phyloP scores from a whole-genome alignment of 306 rosid species.

The Acacia melanoxylon region DNA sequence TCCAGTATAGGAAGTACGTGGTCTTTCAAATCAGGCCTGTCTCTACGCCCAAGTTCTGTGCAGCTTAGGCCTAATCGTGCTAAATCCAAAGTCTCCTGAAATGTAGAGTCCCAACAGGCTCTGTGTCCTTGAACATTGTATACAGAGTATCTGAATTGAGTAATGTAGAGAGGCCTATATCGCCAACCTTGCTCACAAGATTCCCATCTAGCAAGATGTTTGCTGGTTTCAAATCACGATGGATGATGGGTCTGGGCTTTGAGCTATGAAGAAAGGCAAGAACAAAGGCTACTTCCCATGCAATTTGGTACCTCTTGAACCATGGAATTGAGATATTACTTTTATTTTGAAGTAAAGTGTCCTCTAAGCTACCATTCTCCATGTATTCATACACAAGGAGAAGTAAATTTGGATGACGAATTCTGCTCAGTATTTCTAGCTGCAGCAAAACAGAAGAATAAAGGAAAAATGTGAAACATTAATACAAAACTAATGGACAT shows the following conservation, averaged over 20 bases:
- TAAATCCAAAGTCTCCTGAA: slow-evolving; percentile 66
- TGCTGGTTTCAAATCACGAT: slow-evolving; percentile 92
- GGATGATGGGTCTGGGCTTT: slow-evolving; percentile 73
- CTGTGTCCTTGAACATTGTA: slow-evolving; percentile 55
- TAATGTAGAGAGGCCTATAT: slow-evolving; percentile 84
- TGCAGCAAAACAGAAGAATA: slow-evolving; percentile 42
- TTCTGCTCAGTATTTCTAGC: slow-evolving; percentile 85
- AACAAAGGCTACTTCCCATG: slow-evolving; percentile 95
- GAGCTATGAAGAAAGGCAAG: slow-evolving; percentile 85
- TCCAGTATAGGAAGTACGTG: too few species aligned
- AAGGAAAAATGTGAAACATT: too few species aligned
- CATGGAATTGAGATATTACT: slow-evolving; percentile 72
- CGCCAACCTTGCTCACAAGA: slow-evolving; percentile 86
- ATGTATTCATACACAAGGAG: slow-evolving; percentile 90
- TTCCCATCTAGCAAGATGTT: slow-evolving; percentile 86
- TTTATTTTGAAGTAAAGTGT: slow-evolving; percentile 59
- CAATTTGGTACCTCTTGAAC: slow-evolving; percentile 88
- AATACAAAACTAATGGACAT: too few species aligned
- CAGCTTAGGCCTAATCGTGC: slow-evolving; percentile 80
- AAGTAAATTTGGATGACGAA: slow-evolving; percentile 90
- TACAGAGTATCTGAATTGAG: slow-evolving; percentile 61
- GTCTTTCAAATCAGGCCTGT: slow-evolving; percentile 62
- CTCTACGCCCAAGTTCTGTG: slow-evolving; percentile 76
- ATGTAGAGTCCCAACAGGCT: slow-evolving; percentile 90
- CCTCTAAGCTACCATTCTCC: slow-evolving; percentile 96